Evolutionary conservation across 2,329 filamentous ascomycete genomes (phyloP).

Genomic region (Pseudogymnoascus sp.): DNA sequence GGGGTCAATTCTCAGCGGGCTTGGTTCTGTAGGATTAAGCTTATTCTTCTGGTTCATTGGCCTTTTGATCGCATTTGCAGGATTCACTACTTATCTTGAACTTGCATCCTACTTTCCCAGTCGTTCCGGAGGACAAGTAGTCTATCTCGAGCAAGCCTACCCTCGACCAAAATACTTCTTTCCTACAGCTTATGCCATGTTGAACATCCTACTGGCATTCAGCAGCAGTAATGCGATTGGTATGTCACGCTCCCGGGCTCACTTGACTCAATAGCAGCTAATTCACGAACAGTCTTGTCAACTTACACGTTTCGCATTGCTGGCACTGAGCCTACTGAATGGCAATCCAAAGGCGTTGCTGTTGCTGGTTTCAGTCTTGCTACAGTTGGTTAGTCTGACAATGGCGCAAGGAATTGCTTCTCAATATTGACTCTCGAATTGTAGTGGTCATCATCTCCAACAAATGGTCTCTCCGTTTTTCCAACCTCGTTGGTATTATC

Average conservation of each 20-base stretch:
- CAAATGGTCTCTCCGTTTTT: slow-evolving; percentile 46
- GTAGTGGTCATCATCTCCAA: slow-evolving; percentile 44
- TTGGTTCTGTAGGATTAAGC: slow-evolving; percentile 54
- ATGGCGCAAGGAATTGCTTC: background rate
- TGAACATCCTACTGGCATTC: slow-evolving; percentile 56
- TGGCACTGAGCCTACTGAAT: slow-evolving; percentile 42
- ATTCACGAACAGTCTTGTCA: slow-evolving; percentile 40
- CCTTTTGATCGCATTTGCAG: slow-evolving; percentile 47
- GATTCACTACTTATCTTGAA: slow-evolving; percentile 54
- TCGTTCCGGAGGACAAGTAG: slow-evolving; percentile 57
- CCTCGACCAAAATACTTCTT: slow-evolving; percentile 57
- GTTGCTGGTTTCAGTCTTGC: slow-evolving; percentile 37
- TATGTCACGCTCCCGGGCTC: slow-evolving; percentile 7
- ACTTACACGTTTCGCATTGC: slow-evolving; percentile 54
- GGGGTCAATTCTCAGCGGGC: slow-evolving; percentile 47
- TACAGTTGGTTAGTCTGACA: slow-evolving; percentile 35
- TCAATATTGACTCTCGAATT: background rate
- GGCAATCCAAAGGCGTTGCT: slow-evolving; percentile 60
- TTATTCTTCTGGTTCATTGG: slow-evolving; percentile 60
- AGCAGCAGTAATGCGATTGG: slow-evolving; percentile 56
- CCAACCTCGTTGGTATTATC: slow-evolving; percentile 48
- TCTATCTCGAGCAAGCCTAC: slow-evolving; percentile 61
- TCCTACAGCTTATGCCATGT: slow-evolving; percentile 55
- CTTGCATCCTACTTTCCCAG: slow-evolving; percentile 58
- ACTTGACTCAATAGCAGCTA: background rate